Evolutionary conservation across 768 basidiomycete genomes (phyloP).

Genomic region (Galerina sulciceps): DNA sequence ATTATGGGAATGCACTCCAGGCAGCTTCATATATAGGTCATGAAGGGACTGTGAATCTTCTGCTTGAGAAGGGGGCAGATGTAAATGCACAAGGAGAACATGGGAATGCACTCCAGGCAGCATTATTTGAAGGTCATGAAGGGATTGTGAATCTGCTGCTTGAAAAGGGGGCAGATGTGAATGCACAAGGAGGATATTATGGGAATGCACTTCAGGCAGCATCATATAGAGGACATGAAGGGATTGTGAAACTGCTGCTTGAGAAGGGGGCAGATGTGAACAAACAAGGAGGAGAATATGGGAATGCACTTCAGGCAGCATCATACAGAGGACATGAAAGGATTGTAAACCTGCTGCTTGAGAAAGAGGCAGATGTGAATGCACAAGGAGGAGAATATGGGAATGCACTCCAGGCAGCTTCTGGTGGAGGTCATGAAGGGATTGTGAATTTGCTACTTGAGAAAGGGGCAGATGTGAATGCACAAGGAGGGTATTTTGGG

Average conservation of each 20-base stretch:
- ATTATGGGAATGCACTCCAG: too few species aligned
- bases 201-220: neutral
- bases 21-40: too few species aligned
- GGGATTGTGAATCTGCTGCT: too few species aligned
- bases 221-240: neutral
- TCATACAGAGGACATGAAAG: neutral
- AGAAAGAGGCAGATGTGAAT: too few species aligned
- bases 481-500: too few species aligned
- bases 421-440: too few species aligned
- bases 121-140: neutral
- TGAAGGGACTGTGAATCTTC: neutral
- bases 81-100: conserved; percentile 1
- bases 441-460: too few species aligned
- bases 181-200: too few species aligned
- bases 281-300: neutral
- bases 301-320: conserved; percentile 6
- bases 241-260: neutral
- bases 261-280: conserved; percentile 2
- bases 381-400: too few species aligned
- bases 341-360: conserved; percentile 3
- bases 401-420: too few species aligned
- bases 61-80: conserved; percentile 4
- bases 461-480: too few species aligned
- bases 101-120: conserved; percentile 6
- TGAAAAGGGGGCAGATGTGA: too few species aligned